phyloP scores from a whole-genome alignment of 257 asterid genomes.

The Perilla frutescens region DNA sequence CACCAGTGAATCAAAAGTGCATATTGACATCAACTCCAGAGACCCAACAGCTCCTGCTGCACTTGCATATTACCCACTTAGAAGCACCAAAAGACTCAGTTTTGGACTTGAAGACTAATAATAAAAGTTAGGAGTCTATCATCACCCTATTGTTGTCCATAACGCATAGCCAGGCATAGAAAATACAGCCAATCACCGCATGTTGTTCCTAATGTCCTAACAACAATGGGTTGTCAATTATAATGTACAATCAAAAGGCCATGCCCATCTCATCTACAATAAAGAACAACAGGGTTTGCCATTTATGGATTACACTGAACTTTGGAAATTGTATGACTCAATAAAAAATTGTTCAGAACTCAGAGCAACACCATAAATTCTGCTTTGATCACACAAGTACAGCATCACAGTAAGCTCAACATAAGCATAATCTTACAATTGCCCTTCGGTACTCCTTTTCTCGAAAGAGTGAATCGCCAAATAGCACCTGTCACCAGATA shows the following conservation, averaged over 20 bases:
- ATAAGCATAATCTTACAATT: constrained; percentile 59
- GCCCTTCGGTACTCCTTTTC: constrained; percentile 88
- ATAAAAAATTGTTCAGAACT: not conserved
- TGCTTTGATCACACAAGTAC: constrained; percentile 10
- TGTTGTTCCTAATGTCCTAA: not conserved
- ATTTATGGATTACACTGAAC: not conserved
- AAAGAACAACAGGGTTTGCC: not conserved
- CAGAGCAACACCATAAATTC: constrained; percentile 11
- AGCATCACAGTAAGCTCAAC: constrained; percentile 17
- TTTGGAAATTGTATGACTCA: not conserved
- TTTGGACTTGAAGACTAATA: constrained; percentile 8
- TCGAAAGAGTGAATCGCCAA: constrained; percentile 77
- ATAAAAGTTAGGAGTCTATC: not conserved
- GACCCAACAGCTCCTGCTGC: constrained; percentile 10
- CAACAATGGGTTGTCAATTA: not conserved
- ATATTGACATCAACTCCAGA: not conserved
- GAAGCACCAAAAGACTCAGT: not conserved
- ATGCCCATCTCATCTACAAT: not conserved
- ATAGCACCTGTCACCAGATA: constrained; percentile 65
- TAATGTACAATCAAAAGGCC: not conserved
- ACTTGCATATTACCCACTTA: not conserved
- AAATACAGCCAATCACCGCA: not conserved
- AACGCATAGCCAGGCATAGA: not conserved
- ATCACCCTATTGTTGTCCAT: not conserved
- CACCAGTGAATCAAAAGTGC: constrained; percentile 1